Base-by-base conservation (phyloP, 2,329 filamentous ascomycete genomes). In the Alternaria ventricosa region DNA sequence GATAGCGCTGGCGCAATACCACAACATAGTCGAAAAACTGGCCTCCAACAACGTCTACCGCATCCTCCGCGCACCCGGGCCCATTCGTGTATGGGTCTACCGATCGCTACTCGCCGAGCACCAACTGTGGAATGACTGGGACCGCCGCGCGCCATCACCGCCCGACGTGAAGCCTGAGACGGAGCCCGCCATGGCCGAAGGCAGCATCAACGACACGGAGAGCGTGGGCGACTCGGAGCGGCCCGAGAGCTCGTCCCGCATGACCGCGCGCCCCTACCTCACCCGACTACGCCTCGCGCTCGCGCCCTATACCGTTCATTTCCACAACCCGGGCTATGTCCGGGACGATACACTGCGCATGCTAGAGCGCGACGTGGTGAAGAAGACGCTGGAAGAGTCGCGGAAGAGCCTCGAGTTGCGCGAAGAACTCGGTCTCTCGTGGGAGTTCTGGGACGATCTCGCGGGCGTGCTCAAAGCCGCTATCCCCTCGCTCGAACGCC, bases 401-500 rank as follows among this genome's bases (percentile, higher is more conserved):
- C 84, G 87, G 53, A 84, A 85, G 66, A 84, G 86, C 67, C 82
- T 84, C 45, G 84, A 87, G 69, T 82, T 87, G 62, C 83, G 87
- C 63, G 83, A 87, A 68, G 85, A 86, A 67, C 82, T 90, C 28
- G 88, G 88, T 41, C 80, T 85, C 65, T 84, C 86, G 45, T 80
- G 82, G 41, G 81, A 84, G 58, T 85, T 89, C 68, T 90, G 88
- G 88, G 82, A 86, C 68, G 87, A 88, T 43, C 82, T 89, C 51
- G 85, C 85, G 28, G 82, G 82, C 49, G 82, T 89, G 22, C 80
- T 90, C 64, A 85, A 84, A 55, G 85, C 86, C 61, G 88, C 88
- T 18, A 86, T 89, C 18, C 87, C 87, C 2, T 87, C 87, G 41
- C 83, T 90, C 46, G 88, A 89, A 73, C 82, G 84, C 33, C 86